Base-by-base conservation (phyloP, 805 yeast species). In the Sugiyamaella mastotermitis region DNA sequence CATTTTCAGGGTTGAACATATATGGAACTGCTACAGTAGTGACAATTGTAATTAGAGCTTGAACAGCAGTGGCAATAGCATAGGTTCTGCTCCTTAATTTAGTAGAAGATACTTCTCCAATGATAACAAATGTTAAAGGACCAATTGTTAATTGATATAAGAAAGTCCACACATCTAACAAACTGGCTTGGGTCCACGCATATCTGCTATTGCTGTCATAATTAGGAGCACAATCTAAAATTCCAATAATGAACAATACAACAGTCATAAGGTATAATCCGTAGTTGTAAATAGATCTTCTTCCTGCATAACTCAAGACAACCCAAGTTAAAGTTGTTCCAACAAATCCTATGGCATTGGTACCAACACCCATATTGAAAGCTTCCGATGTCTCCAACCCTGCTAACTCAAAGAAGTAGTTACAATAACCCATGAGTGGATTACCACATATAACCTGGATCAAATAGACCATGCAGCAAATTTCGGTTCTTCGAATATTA, bases 321-420 rank as follows among this genome's bases (percentile, higher is more conserved):
- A 37, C 37, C 52, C 53, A 38, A 7, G 52, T 29, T 7, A 32
- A 22, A 26, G 36, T 19, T 15, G 72, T 62, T 31, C 76, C 75
- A 24, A 64, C 42, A 32, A 69, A 53, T 26, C 74, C 77, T 38
- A 72, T 55, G 33, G 56, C 60, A 44, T 69, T 71, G 43, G 66
- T 69, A 36, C 71, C 61, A 38, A 72, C 64, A 15, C 35, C 33
- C 42, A 39, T 37, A 14, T 68, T 64, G 55, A 71, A 73, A 2
- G 77, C 60, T 48, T 52, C 27, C 6, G 13, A 18, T 16, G 40
- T 26, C 21, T 18, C 21, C 8, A 42, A 22, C 3, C 55, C 53
- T 14, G 77, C 76, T 48, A 69, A 71, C 30, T 47, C 49, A 45
- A 66, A 71, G 56, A 73, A 73, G 47, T 72, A 72, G 7, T 77